Evolutionary conservation across 208 protist species (phyloP).

Genomic region (Crithidia thermophila): DNA sequence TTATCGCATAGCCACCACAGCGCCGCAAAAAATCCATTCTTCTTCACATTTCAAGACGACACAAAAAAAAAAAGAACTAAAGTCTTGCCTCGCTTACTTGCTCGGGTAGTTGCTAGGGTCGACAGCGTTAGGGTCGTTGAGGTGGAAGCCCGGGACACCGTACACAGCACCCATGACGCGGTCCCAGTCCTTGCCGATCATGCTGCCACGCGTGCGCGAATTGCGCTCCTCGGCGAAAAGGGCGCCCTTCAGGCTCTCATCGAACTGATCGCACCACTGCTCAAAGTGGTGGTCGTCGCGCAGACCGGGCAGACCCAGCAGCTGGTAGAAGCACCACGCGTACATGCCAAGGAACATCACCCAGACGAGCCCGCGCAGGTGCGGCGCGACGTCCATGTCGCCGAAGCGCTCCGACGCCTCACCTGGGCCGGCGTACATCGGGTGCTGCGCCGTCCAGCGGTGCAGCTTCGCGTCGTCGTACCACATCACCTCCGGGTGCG

Average conservation of each 20-base stretch:
- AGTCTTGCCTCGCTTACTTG: not conserved
- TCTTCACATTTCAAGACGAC: too few species aligned
- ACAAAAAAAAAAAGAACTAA: constrained; percentile 10
- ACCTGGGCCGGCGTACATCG: constrained; percentile 76
- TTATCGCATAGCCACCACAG: too few species aligned
- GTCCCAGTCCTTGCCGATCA: constrained; percentile 83
- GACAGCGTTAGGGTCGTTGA: constrained; percentile 46
- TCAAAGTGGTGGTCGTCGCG: constrained; percentile 69
- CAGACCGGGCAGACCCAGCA: constrained; percentile 42
- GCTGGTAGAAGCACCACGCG: constrained; percentile 52
- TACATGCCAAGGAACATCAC: constrained; percentile 38
- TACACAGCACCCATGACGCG: constrained; percentile 62
- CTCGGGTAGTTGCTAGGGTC: constrained; percentile 40
- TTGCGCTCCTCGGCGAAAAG: constrained; percentile 87
- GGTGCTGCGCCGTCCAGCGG: constrained; percentile 83
- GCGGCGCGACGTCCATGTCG: constrained; percentile 83
- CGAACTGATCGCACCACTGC: constrained; percentile 68
- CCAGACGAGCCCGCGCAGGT: constrained; percentile 54
- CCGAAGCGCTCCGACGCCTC: constrained; percentile 86
- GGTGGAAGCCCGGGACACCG: constrained; percentile 51
- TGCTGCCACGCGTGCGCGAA: constrained; percentile 49
- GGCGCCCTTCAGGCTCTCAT: constrained; percentile 66
- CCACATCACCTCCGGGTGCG: constrained; percentile 90
- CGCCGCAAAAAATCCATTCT: too few species aligned
- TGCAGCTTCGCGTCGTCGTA: constrained; percentile 93